Evolutionary conservation across 2,329 filamentous ascomycete species (phyloP).

Genomic region (Nigrospora sphaerica): DNA sequence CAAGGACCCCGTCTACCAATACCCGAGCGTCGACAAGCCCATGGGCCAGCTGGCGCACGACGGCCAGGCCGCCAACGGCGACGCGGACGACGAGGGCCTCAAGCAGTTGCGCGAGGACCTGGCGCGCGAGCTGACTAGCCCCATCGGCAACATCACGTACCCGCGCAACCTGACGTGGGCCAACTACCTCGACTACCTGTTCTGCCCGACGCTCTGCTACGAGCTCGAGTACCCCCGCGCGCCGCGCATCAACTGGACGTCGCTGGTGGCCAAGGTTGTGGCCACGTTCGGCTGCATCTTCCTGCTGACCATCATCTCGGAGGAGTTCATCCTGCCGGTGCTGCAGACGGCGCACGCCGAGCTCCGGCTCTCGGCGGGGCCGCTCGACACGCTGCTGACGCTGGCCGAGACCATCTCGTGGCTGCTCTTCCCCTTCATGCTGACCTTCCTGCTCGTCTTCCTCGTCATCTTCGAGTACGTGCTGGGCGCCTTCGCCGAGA

Average conservation of each 20-base stretch:
- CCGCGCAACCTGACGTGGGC: constrained; percentile 75
- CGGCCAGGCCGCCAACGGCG: constrained; percentile 27
- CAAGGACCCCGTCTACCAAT: constrained; percentile 66
- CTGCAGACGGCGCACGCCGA: constrained; percentile 61
- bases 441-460: constrained; percentile 91
- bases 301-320: constrained; percentile 80
- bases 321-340: constrained; percentile 93
- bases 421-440: constrained; percentile 94
- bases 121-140: constrained; percentile 84
- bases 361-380: constrained; percentile 34
- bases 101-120: constrained; percentile 74
- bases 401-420: constrained; percentile 84
- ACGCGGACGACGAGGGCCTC: constrained; percentile 38
- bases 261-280: constrained; percentile 75
- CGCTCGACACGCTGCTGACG: constrained; percentile 66
- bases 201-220: constrained; percentile 95
- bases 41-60: constrained; percentile 25
- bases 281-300: constrained; percentile 97
- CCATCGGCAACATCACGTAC: constrained; percentile 83
- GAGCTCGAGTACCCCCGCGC: constrained; percentile 92
- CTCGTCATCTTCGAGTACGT: constrained; percentile 98
- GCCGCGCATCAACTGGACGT: constrained; percentile 65
- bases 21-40: constrained; percentile 56
- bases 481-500: constrained; percentile 88
- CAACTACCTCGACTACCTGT: constrained; percentile 82